phyloP scores from a whole-genome alignment of 2,329 filamentous ascomycete genomes.

The Pseudogymnoascus sp. region DNA sequence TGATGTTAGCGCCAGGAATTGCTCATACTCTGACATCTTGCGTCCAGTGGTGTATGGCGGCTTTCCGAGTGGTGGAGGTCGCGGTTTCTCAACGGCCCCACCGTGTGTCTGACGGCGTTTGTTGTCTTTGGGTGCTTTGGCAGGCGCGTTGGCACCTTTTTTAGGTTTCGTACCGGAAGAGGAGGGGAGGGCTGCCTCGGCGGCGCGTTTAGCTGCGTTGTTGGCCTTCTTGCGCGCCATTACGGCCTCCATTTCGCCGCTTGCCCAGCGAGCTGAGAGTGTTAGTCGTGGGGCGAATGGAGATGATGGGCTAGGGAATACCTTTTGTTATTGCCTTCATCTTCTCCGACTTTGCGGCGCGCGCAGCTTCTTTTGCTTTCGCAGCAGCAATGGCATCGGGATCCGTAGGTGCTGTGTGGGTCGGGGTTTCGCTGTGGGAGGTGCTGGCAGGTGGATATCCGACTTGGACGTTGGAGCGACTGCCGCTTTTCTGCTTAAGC shows the following conservation, averaged over 20 bases:
- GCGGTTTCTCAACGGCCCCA: neutral
- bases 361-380: constrained; percentile 5
- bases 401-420: neutral
- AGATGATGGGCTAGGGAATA: neutral
- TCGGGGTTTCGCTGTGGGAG: neutral
- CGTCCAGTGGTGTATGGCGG: neutral
- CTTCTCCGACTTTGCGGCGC: constrained; percentile 9
- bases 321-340: constrained; percentile 12
- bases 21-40: constrained; percentile 12
- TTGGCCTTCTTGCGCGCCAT: constrained; percentile 53
- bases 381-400: neutral
- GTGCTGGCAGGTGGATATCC: neutral
- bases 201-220: constrained; percentile 42
- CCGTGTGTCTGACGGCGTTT: neutral
- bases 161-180: neutral
- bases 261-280: constrained; percentile 42
- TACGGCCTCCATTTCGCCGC: constrained; percentile 51
- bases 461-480: neutral
- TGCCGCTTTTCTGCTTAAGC: neutral
- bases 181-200: neutral
- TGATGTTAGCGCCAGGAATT: constrained; percentile 7
- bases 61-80: neutral
- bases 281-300: neutral
- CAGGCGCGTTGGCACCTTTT: neutral
- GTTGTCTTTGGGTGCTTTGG: neutral